Base-by-base conservation (phyloP, 108 stramenopile genomes). In the Cyclotella choctawhatcheeana region DNA sequence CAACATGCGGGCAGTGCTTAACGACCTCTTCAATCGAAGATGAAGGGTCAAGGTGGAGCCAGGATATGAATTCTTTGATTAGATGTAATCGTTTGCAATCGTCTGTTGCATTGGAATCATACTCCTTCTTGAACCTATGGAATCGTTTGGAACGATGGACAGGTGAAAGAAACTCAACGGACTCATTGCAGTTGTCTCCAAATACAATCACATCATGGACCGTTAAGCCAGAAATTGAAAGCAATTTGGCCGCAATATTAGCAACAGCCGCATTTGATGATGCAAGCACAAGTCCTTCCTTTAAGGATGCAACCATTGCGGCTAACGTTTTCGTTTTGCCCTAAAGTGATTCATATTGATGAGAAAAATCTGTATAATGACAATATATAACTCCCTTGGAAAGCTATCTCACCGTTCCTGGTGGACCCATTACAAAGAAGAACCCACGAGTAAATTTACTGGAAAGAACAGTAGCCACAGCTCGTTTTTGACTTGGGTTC, bases 161-260 rank as follows among this genome's bases (percentile, higher is more conserved):
- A 21, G 76, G 76, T 18, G 51, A 69, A 17, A 77, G 45, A 64
- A 77, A 77, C 16, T 77, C 67, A 6, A 77, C 60, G 1, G 68
- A 70, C 21, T 65, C 26, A 63, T 77, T 58, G 48, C 76, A 69
- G 34, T 77, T 77, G 12, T 68, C 67, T 18, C 76, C 76, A 67
- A 45, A 60, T 5, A 77, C 62, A 29, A 62, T 32, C 3, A 77
- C 16, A 2, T 70, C 33, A 5, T 44, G 24, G 16, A 69, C 58
- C 10, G 26, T 53, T 13, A 58, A n/a, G 44, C 18, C 17, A 2
- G 54, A 64, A 13, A 21, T 20, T 17, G 45, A 29, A 3, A 56
- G 20, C 5, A 58, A 16, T 22, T 58, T 51, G 13, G 25, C 24
- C 25, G 76, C 67, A 33, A 77, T 29, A 30, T 58, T 58, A 22